Evolutionary conservation across 1,284 basidiomycete species (phyloP).

Genomic region (Boletellus deceptivus): DNA sequence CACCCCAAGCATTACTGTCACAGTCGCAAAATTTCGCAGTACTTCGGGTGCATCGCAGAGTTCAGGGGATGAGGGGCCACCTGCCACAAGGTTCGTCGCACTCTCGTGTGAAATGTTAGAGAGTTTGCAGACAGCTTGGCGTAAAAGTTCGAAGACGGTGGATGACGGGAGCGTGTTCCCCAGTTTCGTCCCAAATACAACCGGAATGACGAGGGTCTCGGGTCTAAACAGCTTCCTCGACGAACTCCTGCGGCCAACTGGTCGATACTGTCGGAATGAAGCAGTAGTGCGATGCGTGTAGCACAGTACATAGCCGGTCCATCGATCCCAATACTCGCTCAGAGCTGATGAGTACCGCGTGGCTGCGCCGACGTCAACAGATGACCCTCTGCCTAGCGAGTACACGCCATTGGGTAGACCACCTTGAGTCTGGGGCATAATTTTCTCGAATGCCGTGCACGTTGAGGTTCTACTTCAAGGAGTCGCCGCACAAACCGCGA

Average conservation of each 20-base stretch:
- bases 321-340: background rate
- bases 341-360: background rate
- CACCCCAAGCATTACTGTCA: slow-evolving; percentile 16
- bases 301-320: background rate
- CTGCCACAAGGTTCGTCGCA: slow-evolving; percentile 1
- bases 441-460: too few relatives aligned
- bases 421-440: too few relatives aligned
- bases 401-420: too few relatives aligned
- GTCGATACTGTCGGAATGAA: slow-evolving; percentile 10
- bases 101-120: slow-evolving; percentile 23
- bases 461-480: too few relatives aligned
- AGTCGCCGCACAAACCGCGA: too few relatives aligned
- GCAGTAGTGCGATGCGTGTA: slow-evolving; percentile 4
- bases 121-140: slow-evolving; percentile 26
- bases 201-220: background rate
- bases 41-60: slow-evolving; percentile 27
- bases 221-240: background rate
- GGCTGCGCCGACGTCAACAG: background rate
- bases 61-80: slow-evolving; percentile 12
- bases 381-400: too few relatives aligned
- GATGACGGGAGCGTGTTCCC: slow-evolving; percentile 12
- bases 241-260: background rate
- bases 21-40: slow-evolving; percentile 21
- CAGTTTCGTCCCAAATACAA: background rate
- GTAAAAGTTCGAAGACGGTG: slow-evolving; percentile 30